Conservation (phyloP, 2,329 filamentous ascomycete genomes). For the Trichoderma pleuroti region DNA sequence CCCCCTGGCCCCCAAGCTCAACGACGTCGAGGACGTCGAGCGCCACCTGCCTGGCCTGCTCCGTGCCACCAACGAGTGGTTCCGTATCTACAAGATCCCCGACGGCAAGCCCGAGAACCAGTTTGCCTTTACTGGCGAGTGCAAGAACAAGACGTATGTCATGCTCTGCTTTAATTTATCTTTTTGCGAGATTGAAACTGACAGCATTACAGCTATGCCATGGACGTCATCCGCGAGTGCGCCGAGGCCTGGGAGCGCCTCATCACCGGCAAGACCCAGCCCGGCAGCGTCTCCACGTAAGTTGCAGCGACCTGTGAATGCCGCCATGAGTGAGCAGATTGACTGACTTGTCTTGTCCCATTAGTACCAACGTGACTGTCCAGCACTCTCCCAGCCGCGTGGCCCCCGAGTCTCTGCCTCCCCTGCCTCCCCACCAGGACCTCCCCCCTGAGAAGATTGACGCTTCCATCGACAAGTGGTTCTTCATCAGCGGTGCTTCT, state of each 20-base stretch:
- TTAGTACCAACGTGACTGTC: constrained; percentile 78
- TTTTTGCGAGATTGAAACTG: neutral
- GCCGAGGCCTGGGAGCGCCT: constrained; percentile 96
- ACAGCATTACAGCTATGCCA: constrained; percentile 66
- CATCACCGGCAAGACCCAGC: constrained; percentile 80
- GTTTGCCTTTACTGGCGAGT: constrained; percentile 99
- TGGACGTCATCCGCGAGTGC: constrained; percentile 93
- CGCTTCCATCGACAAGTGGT: constrained; percentile 99
- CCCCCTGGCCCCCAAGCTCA: constrained; percentile 90
- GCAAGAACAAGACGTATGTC: constrained; percentile 99
- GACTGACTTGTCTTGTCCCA: neutral
- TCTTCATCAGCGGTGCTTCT: constrained; percentile 98
- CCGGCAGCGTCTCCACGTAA: constrained; percentile 78
- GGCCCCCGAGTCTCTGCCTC: constrained; percentile 65
- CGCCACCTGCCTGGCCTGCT: constrained; percentile 94
- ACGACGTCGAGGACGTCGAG: constrained; percentile 99
- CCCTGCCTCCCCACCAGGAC: constrained; percentile 76
- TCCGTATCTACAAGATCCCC: constrained; percentile 99
- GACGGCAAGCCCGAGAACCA: constrained; percentile 99
- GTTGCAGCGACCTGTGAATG: constrained; percentile 37
- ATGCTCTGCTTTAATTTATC: too few species aligned
- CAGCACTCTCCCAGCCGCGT: constrained; percentile 69
- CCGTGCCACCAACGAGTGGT: constrained; percentile 99
- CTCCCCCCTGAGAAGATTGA: constrained; percentile 85
- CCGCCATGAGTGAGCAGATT: too few species aligned